These are phyloP conservation scores for Trichophyton simii DNA, from an alignment of 2,329 filamentous ascomycete genomes.

Conservation along the genomic window DNA sequence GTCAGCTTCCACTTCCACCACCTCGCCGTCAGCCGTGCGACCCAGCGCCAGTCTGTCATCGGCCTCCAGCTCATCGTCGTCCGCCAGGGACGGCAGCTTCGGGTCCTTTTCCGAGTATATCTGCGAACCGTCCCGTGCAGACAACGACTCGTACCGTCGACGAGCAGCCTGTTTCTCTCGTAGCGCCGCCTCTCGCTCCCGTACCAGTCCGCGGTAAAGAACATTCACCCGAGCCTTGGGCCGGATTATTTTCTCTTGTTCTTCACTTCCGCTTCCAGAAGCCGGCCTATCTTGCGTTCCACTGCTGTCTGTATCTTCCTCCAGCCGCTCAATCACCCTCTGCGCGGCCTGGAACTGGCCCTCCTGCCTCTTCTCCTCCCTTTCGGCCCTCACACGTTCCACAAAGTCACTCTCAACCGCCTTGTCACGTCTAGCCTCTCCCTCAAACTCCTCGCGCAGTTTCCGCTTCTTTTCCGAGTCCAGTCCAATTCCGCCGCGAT, in stretches of 20 bases:
- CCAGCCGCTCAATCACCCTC: constrained; percentile 67
- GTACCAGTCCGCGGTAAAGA: constrained; percentile 64
- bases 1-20: constrained; percentile 36
- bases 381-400: constrained; percentile 56
- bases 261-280: too few species aligned
- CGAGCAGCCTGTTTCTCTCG: constrained; percentile 52
- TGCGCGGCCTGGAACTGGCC: constrained; percentile 64
- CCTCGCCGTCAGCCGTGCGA: constrained; percentile 29
- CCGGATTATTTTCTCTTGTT: neutral
- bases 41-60: constrained; percentile 41
- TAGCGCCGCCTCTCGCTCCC: constrained; percentile 56
- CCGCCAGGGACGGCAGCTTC: constrained; percentile 34
- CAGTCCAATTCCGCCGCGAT: constrained; percentile 69
- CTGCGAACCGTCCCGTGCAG: constrained; percentile 23
- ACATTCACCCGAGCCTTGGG: constrained; percentile 51
- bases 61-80: constrained; percentile 54
- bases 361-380: constrained; percentile 56
- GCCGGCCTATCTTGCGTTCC: constrained; percentile 3
- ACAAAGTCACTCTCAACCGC: constrained; percentile 59
- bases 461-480: constrained; percentile 75
- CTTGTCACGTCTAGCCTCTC: constrained; percentile 47
- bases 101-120: constrained; percentile 19
- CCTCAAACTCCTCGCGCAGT: constrained; percentile 48
- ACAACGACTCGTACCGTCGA: constrained; percentile 53
- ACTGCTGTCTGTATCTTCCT: constrained; percentile 14